Evolutionary conservation across 257 asterid genomes (phyloP), one percentile per base, ranked within the genome.

Genomic region (Ehretia macrophylla): DNA sequence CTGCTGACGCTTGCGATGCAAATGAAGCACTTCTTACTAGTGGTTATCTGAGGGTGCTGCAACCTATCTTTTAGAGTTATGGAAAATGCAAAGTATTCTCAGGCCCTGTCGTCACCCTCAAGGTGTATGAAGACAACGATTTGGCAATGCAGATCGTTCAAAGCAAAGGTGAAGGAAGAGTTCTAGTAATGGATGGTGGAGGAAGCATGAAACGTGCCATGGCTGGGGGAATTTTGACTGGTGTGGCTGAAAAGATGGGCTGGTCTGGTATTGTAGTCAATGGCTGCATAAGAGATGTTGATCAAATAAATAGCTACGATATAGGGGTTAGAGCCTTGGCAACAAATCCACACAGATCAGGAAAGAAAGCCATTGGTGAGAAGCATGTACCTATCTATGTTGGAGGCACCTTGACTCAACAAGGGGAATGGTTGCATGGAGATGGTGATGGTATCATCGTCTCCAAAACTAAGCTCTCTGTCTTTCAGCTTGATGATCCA

Each of bases 351-450:
- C 86, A 60, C 75, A 90, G 84, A 68, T 79, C 96, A 4, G 67
- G 54, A 75, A 90, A 81, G 47, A 90, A 71, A 66, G 95, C 92
- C 3, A 3, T 54, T 0, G 97, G 95, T 0, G 93, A 90, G 46
- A 84, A 71, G 66, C 83, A 78, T 23, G 46, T 66, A 2, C 82
- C 85, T 0, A 50, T 90, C 54, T 61, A 79, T 20, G 72, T 90
- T 23, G 92, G 76, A 8, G 96, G 97, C 9, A 68, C 74, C 18
- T 62, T 76, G 62, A 82, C 86, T 58, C 74, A 62, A 5, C 84
- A 81, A 21, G 97, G 92, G 11, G 97, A 90, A 73, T 90, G 95
- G 97, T 61, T 90, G 77, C 86, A 90, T 66, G 95, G 96, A 9
- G 96, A 90, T 73, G 72, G 79, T 66, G 97, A 90, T 73, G 97